These are phyloP conservation scores for Combretum micranthum DNA, from an alignment of 345 rosid species.

Conservation along the genomic window DNA sequence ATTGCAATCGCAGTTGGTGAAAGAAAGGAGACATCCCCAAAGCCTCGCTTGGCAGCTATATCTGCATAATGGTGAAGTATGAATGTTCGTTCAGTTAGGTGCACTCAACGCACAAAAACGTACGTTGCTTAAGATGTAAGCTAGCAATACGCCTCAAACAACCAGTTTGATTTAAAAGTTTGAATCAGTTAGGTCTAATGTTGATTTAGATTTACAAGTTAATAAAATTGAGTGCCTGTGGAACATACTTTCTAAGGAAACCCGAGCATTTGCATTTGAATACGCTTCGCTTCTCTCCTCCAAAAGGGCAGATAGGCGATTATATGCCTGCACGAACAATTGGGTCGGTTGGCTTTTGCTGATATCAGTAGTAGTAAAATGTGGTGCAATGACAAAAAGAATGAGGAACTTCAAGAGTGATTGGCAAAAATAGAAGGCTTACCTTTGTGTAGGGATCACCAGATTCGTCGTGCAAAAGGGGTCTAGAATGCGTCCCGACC, in stretches of 20 bases:
- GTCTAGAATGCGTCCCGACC: conserved; percentile 85
- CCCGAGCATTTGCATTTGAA: conserved; percentile 69
- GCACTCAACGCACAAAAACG: neutral
- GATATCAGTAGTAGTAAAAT: neutral
- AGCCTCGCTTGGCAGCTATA: conserved; percentile 70
- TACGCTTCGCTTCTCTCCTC: conserved; percentile 71
- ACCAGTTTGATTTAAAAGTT: no score
- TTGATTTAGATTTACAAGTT: no score
- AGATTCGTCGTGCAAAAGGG: conserved; percentile 65
- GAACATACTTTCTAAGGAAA: conserved; percentile 72
- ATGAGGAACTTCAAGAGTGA: neutral
- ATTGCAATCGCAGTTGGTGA: conserved; percentile 72
- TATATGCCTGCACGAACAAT: conserved; percentile 43
- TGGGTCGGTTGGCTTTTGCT: neutral
- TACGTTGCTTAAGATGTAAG: neutral
- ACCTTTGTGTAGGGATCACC: conserved; percentile 84
- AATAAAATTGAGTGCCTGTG: neutral
- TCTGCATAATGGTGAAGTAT: conserved; percentile 27
- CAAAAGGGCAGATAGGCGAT: conserved; percentile 56
- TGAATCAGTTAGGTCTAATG: no score
- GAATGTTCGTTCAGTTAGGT: neutral
- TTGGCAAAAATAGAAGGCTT: neutral
- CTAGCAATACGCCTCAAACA: no score
- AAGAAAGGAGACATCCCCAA: conserved; percentile 49
- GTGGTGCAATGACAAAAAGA: neutral